Conservation (phyloP, 2,329 filamentous ascomycete genomes). For the Bipolaris oryzae region DNA sequence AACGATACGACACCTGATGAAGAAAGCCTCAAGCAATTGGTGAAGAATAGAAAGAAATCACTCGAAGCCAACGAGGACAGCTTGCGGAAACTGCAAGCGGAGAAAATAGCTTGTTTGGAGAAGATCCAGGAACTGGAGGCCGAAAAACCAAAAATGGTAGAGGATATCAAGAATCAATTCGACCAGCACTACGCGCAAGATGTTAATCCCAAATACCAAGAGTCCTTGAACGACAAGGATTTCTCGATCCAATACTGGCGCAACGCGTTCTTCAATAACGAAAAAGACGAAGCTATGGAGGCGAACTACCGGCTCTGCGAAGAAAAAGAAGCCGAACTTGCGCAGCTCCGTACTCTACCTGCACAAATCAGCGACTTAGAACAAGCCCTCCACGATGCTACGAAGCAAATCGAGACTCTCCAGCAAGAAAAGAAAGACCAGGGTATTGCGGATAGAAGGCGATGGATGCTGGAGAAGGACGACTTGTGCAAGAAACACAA, state of each 20-base stretch:
- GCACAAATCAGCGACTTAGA: not conserved
- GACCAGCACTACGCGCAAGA: not conserved
- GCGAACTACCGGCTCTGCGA: not conserved
- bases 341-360: not conserved
- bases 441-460: slow-evolving; percentile 1
- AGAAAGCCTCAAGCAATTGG: not conserved
- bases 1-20: not conserved
- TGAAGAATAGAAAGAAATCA: not conserved
- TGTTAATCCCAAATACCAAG: not conserved
- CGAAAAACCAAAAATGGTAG: not conserved
- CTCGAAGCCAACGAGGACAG: not conserved
- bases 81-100: not conserved
- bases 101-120: not conserved
- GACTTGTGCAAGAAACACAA: not conserved
- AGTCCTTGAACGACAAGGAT: not conserved
- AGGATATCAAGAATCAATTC: not conserved
- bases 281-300: not conserved
- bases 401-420: not conserved
- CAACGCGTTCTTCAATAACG: not conserved
- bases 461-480: not conserved
- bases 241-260: not conserved
- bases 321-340: slow-evolving; percentile 2
- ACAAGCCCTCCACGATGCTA: not conserved
- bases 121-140: not conserved
- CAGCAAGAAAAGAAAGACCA: slow-evolving; percentile 3